A percentile compares a stretch with the other conserved stretches of the same genome.
Conservation (phyloP, 768 basidiomycete genomes). For the Hemileccinum rubropunctum region DNA sequence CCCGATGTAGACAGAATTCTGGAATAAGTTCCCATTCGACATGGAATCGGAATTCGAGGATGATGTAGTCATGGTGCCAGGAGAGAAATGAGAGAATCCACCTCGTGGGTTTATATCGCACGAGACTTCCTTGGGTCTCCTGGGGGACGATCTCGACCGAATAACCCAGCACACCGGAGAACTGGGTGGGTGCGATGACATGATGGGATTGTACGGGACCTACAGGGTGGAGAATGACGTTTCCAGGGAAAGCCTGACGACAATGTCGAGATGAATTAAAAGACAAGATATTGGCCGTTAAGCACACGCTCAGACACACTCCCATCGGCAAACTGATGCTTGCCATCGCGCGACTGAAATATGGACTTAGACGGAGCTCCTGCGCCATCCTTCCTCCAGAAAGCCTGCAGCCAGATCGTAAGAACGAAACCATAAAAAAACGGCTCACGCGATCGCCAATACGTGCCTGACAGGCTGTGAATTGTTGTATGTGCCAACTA, state of each 20-base stretch:
- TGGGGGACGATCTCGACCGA: not conserved
- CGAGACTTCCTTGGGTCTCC: not conserved
- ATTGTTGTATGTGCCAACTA: not conserved
- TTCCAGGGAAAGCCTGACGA: not conserved
- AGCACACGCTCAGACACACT: no score
- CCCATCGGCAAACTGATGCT: no score
- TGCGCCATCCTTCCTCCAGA: no score
- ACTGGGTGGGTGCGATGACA: not conserved
- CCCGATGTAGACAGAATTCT: slow-evolving; percentile 15
- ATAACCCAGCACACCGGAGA: not conserved
- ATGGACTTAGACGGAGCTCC: no score
- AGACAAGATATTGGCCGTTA: no score
- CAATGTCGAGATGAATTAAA: no score
- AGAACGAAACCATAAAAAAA: no score
- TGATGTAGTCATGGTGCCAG: not conserved
- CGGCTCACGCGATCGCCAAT: not conserved
- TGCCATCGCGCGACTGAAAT: no score
- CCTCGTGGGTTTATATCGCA: slow-evolving; percentile 4
- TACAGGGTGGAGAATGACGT: not conserved
- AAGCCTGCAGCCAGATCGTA: no score
- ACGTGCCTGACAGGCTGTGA: not conserved
- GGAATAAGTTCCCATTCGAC: not conserved
- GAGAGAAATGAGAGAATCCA: not conserved
- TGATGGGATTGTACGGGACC: not conserved
- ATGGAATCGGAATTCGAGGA: not conserved